Evolutionary conservation across 257 asterid species (phyloP), one percentile per base, ranked within the genome.

Genomic region (Capsicum rhomboideum): DNA sequence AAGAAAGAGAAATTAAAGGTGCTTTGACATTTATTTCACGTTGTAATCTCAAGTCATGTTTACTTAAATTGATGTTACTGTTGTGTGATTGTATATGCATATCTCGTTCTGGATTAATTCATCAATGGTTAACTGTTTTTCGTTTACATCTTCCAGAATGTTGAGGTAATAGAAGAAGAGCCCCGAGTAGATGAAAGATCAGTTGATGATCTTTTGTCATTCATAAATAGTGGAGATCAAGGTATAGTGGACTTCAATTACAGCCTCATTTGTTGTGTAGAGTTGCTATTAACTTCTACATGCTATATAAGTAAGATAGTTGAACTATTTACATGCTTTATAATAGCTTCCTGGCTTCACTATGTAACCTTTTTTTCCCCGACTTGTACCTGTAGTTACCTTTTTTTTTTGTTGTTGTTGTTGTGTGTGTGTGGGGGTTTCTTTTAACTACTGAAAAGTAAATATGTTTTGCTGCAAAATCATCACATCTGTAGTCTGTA

Each of bases 141-240:
- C 59, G 13, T 74, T 74, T 74, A 12, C 80, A 55, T 71, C 66
- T 78, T 85, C 78, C 84, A 89, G 91, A 82, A 86, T 86, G 85
- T 78, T 50, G 91, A 87, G 83, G 72, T 64, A 55, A 66, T 64
- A 55, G 91, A 89, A 85, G 90, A 89, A 87, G 89, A 87, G 84
- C 91, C 72, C 79, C 82, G 29, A 26, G 86, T 83, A 37, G 91
- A 89, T 84, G 90, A 89, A 75, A 90, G 91, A 44, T 86, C 91
- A 2, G 90, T 89, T 67, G 91, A 89, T 82, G 91, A 89, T 82
- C 90, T 89, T 46, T 80, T 89, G 86, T 87, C 87, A 77, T 89
- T 87, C 83, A 89, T 89, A 87, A 89, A 89, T 82, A 87, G 91
- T 85, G 91, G 87, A 79, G 90, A 85, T 79, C 84, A 83, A 89